These are phyloP conservation scores for Dictyostelium citrinum DNA, from an alignment of 78 protist species.

Conservation along the genomic window DNA sequence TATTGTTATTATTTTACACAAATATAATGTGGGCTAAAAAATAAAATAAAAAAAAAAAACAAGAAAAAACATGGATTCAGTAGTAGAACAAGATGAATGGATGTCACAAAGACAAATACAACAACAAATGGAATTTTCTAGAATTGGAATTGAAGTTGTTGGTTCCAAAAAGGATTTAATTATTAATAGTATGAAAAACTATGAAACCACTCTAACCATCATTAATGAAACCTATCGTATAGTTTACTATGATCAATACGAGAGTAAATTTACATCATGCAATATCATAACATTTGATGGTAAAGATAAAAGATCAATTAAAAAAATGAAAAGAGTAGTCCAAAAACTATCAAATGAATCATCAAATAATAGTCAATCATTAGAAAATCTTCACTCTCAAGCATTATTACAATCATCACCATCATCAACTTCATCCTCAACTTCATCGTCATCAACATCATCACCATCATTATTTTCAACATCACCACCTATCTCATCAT, in stretches of 20 bases:
- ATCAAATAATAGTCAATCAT: background rate
- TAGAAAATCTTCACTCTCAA: background rate
- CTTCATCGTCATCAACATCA: background rate
- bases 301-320: slow-evolving; percentile 5
- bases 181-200: slow-evolving; percentile 1
- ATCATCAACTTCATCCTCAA: background rate
- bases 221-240: background rate
- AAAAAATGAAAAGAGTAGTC: slow-evolving; percentile 15
- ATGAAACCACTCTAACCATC: background rate
- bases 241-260: slow-evolving; percentile 28
- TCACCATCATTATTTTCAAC: background rate
- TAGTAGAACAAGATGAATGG: background rate
- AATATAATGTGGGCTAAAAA: background rate
- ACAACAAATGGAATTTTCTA: background rate
- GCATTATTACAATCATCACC: background rate
- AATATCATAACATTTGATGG: slow-evolving; percentile 34
- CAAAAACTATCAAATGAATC: background rate
- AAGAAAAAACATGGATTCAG: background rate
- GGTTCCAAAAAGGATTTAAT: slow-evolving; percentile 38
- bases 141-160: slow-evolving; percentile 23
- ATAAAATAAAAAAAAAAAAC: background rate
- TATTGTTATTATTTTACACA: background rate
- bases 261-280: slow-evolving; percentile 17
- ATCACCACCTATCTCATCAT: background rate
- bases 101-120: background rate